Evolutionary conservation across 257 asterid species (phyloP).

Genomic region (Verbena officinalis): DNA sequence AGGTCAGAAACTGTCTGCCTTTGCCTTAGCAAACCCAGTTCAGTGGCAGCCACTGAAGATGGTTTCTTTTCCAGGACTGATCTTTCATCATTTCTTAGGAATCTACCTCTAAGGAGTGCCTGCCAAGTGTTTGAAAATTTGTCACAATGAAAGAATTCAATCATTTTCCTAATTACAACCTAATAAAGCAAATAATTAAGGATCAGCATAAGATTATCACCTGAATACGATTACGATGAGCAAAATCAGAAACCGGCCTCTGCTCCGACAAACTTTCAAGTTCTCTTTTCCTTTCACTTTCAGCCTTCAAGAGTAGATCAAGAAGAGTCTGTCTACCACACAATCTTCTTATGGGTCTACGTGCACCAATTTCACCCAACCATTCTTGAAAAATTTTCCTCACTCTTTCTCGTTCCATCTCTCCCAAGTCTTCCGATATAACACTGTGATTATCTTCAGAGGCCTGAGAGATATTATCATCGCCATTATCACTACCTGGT

Average conservation of each 20-base stretch:
- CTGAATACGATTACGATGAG: conserved; percentile 94
- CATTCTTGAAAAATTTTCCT: conserved; percentile 78
- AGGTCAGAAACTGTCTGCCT: conserved; percentile 78
- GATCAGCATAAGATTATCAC: conserved; percentile 44
- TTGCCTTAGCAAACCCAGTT: conserved; percentile 74
- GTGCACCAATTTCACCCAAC: conserved; percentile 58
- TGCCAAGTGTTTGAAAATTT: conserved; percentile 37
- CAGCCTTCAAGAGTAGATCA: conserved; percentile 78
- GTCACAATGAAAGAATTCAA: conserved; percentile 12
- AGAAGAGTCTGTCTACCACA: conserved; percentile 92
- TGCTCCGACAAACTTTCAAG: conserved; percentile 56
- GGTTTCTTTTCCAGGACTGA: conserved; percentile 53
- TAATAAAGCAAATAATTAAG: too few relatives aligned
- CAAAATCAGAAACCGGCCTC: conserved; percentile 73
- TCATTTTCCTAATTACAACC: too few relatives aligned
- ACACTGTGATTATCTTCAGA: conserved; percentile 58
- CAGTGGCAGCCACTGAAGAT: conserved; percentile 62
- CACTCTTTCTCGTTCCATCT: conserved; percentile 74
- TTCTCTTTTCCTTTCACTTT: conserved; percentile 71
- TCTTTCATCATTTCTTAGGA: conserved; percentile 64
- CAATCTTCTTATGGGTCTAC: conserved; percentile 61
- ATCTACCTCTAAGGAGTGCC: conserved; percentile 86
- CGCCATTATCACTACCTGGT: conserved; percentile 43
- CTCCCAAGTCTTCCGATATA: conserved; percentile 72
- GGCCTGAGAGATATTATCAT: conserved; percentile 40